Evolutionary conservation across 257 asterid species (phyloP), one percentile per base, ranked within the genome.

Genomic region (Nicotiana tabacum): DNA sequence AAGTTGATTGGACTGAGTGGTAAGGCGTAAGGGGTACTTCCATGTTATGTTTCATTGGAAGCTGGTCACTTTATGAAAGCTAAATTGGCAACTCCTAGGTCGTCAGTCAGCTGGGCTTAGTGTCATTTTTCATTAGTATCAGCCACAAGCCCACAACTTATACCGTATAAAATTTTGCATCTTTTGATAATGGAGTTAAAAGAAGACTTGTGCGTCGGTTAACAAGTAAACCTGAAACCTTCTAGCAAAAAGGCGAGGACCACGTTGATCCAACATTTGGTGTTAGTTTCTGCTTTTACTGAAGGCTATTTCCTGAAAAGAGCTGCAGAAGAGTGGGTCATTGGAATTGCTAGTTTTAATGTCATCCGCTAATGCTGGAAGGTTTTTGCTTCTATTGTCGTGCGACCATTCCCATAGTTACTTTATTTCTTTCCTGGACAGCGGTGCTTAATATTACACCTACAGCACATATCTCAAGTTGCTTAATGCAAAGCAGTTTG

Each of bases 141-240:
- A 27, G 51, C 79, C 61, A 48, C 29, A 74, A 74, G 62, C 39
- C 79, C 61, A 48, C 29, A 74, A 74, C 80, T 39, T 56, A 48
- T 48, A 48, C 13, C 43, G 16, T 27, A 46, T 21, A 46, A 24
- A 48, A 6, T 12, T 46, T 74, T 74, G 80, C 43, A 48, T 74
- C 35, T 24, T 15, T 39, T 27, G 7, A 62, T 48, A 46, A 74
- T 74, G 62, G 79, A 74, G 79, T 74, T 48, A 27, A 72, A 43
- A 24, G 37, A 72, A 21, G 79, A 12, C 39, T 43, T 21, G 35
- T 17, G 35, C 9, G 9, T 74, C 21, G 8, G 62, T 74, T 48
- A 74, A 57, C 62, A 74, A 74, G 79, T 46, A 48, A 46, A 48
- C 79, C 39, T 24, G 79, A 48, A 72, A 72, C 15, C 79, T 48